Conservation (phyloP, 257 asterid genomes). For the Plantago ovata region DNA sequence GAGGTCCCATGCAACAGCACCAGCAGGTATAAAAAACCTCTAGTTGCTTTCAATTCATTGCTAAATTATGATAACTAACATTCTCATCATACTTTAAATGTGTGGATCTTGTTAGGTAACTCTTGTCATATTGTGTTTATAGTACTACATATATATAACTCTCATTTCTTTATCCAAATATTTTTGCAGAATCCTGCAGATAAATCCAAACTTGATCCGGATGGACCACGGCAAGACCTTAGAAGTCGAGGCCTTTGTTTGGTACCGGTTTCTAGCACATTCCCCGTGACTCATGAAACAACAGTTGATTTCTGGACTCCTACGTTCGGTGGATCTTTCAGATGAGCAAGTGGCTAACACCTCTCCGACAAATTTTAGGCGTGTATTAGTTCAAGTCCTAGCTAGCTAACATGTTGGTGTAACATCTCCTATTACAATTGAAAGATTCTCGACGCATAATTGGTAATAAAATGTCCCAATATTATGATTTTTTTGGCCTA, state of each 20-base stretch:
- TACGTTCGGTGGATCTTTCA: constrained; percentile 77
- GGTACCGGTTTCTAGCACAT: constrained; percentile 85
- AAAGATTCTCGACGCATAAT: not conserved
- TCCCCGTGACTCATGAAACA: constrained; percentile 76
- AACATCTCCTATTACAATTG: constrained; percentile 5
- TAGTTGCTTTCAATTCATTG: not conserved
- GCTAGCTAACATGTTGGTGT: not conserved
- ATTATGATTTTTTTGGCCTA: not conserved
- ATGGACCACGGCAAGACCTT: constrained; percentile 61
- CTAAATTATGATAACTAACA: not conserved
- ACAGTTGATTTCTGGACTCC: constrained; percentile 85
- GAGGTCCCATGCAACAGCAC: constrained; percentile 59
- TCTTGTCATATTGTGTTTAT: not conserved
- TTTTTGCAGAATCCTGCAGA: constrained; percentile 39
- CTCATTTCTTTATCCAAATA: not conserved
- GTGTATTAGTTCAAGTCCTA: too few species aligned
- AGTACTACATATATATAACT: too few species aligned
- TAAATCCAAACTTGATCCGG: constrained; percentile 52
- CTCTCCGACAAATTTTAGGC: too few species aligned
- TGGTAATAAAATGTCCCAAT: not conserved
- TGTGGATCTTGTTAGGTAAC: not conserved
- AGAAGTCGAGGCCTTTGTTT: constrained; percentile 82
- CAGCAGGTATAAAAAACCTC: constrained; percentile 50
- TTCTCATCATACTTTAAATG: not conserved
- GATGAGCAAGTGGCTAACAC: constrained; percentile 29